Conservation (phyloP, 2,329 filamentous ascomycete species). For the Arthrobotrys sphaeroides region DNA sequence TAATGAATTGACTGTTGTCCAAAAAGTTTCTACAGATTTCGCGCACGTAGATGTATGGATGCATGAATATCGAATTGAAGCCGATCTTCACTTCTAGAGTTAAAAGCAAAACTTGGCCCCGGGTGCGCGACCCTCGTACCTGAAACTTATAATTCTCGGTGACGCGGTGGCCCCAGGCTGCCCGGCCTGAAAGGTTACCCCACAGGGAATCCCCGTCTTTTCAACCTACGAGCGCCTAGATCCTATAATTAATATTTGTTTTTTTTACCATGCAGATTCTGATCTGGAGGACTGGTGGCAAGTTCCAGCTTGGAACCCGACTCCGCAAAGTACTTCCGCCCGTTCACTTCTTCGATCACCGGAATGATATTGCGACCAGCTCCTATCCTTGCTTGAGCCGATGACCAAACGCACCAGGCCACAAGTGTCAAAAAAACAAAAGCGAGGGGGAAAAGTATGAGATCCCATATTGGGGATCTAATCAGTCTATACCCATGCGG, state of each 20-base stretch:
- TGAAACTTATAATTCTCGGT: not conserved
- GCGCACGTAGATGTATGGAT: too few relatives aligned
- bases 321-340: conserved; percentile 20
- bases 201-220: conserved; percentile 15
- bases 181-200: conserved; percentile 41
- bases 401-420: conserved; percentile 11
- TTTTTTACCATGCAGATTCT: conserved; percentile 24
- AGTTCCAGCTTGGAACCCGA: conserved; percentile 20
- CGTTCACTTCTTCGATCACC: conserved; percentile 22
- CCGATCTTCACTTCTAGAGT: too few relatives aligned
- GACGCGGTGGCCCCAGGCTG: conserved; percentile 28
- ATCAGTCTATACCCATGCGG: conserved; percentile 37
- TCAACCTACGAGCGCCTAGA: conserved; percentile 32
- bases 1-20: too few relatives aligned
- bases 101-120: not conserved
- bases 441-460: not conserved
- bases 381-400: conserved; percentile 11
- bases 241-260: conserved; percentile 4
- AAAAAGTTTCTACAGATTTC: not conserved
- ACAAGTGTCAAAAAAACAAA: not conserved
- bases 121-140: conserved; percentile 4
- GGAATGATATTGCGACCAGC: conserved; percentile 29
- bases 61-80: too few relatives aligned
- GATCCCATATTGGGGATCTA: conserved; percentile 39
- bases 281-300: too few relatives aligned